phyloP scores from a whole-genome alignment of 768 basidiomycete genomes.

The Trametes villosa region DNA sequence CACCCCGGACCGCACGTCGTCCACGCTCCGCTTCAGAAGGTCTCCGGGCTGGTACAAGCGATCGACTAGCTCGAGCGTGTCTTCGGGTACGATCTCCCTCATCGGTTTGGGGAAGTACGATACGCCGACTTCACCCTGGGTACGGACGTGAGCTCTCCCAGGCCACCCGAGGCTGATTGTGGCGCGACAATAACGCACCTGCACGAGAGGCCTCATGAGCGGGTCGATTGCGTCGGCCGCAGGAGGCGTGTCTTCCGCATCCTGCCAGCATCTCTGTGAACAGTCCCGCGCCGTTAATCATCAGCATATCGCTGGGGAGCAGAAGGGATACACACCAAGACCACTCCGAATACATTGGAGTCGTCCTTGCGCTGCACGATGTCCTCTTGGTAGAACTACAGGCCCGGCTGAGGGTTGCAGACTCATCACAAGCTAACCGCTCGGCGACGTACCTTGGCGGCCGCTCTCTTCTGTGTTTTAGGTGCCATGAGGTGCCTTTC shows the following conservation, averaged over 20 bases:
- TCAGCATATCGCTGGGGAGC: not conserved
- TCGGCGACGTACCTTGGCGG: conserved; percentile 17
- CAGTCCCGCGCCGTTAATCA: conserved; percentile 2
- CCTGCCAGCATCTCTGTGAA: conserved; percentile 84
- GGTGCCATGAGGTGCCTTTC: conserved; percentile 14
- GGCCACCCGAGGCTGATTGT: not conserved
- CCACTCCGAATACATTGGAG: conserved; percentile 56
- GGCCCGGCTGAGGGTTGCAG: no score
- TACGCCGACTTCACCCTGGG: conserved; percentile 79
- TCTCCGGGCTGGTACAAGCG: conserved; percentile 81
- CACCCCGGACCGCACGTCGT: conserved; percentile 77
- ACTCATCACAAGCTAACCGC: not conserved
- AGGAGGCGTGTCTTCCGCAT: conserved; percentile 70
- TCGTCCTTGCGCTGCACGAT: conserved; percentile 40
- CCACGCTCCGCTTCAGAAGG: conserved; percentile 76
- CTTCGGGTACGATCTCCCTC: conserved; percentile 74
- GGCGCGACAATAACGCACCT: conserved; percentile 9
- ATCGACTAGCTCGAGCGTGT: conserved; percentile 70
- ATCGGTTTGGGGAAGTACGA: conserved; percentile 60
- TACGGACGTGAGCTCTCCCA: not conserved
- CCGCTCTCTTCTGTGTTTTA: conserved; percentile 18
- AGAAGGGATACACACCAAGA: conserved; percentile 54
- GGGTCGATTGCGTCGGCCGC: conserved; percentile 59
- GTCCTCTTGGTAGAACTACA: conserved; percentile 47
- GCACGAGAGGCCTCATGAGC: conserved; percentile 71